Percentiles rank a stretch among this genome's conserved stretches.
phyloP scores from a whole-genome alignment of 2,329 filamentous ascomycete species.

The Cladosporium colombiae region DNA sequence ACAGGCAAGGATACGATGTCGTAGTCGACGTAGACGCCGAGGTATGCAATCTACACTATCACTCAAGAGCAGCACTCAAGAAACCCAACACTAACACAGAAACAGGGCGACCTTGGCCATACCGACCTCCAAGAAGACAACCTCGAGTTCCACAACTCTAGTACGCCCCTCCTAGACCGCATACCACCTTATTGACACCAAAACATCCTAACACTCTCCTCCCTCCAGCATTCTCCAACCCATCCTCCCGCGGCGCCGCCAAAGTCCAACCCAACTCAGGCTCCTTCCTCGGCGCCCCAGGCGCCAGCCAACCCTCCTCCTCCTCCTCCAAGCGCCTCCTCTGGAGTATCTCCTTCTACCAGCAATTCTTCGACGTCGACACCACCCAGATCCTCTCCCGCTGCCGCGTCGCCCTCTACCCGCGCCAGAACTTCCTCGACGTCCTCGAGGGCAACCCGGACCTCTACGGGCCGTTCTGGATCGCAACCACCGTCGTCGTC shows the following conservation, averaged over 20 bases:
- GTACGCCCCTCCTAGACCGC: slow-evolving; percentile 43
- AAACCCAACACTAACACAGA: slow-evolving; percentile 20
- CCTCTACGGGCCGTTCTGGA: slow-evolving; percentile 97
- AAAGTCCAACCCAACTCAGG: slow-evolving; percentile 49
- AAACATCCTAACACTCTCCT: background rate
- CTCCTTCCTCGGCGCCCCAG: slow-evolving; percentile 39
- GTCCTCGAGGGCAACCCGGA: slow-evolving; percentile 96
- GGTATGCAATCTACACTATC: slow-evolving; percentile 52
- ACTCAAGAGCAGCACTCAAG: background rate
- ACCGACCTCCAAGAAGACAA: slow-evolving; percentile 92
- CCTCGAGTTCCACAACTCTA: slow-evolving; percentile 96
- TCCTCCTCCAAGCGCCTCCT: slow-evolving; percentile 72
- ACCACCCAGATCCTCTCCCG: slow-evolving; percentile 84
- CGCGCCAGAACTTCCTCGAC: slow-evolving; percentile 92
- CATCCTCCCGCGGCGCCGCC: slow-evolving; percentile 51
- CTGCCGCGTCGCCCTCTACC: slow-evolving; percentile 86
- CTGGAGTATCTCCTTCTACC: slow-evolving; percentile 91
- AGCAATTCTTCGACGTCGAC: slow-evolving; percentile 98
- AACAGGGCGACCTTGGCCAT: slow-evolving; percentile 85
- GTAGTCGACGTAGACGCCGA: slow-evolving; percentile 97
- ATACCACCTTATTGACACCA: background rate
- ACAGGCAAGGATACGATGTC: slow-evolving; percentile 84
- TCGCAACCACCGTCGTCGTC: slow-evolving; percentile 93
- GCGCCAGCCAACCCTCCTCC: slow-evolving; percentile 27
- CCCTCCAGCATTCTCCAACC: slow-evolving; percentile 32